phyloP scores from a whole-genome alignment of 2,329 filamentous ascomycete species.

The Phaeosphaeria sp. region DNA sequence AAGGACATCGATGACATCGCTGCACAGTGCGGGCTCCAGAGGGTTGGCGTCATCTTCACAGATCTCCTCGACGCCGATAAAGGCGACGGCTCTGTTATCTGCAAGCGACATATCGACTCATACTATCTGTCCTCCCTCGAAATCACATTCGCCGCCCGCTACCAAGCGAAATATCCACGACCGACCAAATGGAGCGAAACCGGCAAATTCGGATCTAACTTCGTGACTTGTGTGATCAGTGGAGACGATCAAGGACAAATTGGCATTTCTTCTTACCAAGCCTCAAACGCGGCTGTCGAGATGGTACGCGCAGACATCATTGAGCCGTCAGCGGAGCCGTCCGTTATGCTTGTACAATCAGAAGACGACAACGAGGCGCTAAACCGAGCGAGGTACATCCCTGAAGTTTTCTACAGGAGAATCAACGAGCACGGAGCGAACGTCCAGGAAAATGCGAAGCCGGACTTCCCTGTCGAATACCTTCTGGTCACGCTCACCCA shows the following conservation, averaged over 20 bases:
- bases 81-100: constrained; percentile 85
- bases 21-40: constrained; percentile 81
- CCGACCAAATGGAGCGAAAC: constrained; percentile 97
- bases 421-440: constrained; percentile 97
- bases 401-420: constrained; percentile 93
- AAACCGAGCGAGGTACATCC: constrained; percentile 82
- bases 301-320: constrained; percentile 96
- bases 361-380: constrained; percentile 83
- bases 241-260: constrained; percentile 91
- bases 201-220: constrained; percentile 91
- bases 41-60: constrained; percentile 92
- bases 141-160: constrained; percentile 83
- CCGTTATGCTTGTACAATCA: constrained; percentile 90
- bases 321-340: constrained; percentile 91
- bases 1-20: constrained; percentile 82
- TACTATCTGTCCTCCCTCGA: constrained; percentile 94
- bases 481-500: constrained; percentile 95
- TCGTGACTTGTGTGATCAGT: constrained; percentile 95
- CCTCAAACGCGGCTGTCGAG: constrained; percentile 92
- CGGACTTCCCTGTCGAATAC: constrained; percentile 95
- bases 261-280: constrained; percentile 88
- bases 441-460: constrained; percentile 96
- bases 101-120: constrained; percentile 94
- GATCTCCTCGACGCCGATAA: constrained; percentile 83
- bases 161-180: constrained; percentile 88